A percentile compares a stretch with the other conserved stretches of the same genome.
Evolutionary conservation across 1,284 basidiomycete species (phyloP).

Genomic region (Cryptococcus maquisensis): DNA sequence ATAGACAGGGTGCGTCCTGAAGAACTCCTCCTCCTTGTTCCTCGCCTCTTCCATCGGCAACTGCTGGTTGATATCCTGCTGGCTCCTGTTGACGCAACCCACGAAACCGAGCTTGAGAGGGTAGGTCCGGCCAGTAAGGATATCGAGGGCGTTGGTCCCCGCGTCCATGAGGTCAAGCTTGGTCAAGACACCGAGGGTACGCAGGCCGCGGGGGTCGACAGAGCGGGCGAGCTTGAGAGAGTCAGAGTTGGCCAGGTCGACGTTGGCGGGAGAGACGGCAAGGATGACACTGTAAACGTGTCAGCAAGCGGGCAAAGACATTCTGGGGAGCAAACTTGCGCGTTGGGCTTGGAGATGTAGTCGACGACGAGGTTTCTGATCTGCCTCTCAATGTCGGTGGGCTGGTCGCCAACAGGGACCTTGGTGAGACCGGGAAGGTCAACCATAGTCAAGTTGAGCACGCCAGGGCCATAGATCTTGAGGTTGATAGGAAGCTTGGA

Average conservation of each 20-base stretch:
- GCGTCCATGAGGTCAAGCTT: conserved; percentile 99
- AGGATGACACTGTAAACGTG: conserved; percentile 72
- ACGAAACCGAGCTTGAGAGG: conserved; percentile 97
- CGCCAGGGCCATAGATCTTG: conserved; percentile 91
- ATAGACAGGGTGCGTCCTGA: conserved; percentile 84
- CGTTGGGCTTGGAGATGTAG: conserved; percentile 95
- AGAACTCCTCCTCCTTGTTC: conserved; percentile 86
- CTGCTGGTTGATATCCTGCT: conserved; percentile 92
- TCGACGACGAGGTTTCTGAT: conserved; percentile 90
- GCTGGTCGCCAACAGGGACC: conserved; percentile 67
- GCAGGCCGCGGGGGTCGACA: conserved; percentile 90
- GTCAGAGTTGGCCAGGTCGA: conserved; percentile 97
- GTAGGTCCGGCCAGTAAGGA: conserved; percentile 92
- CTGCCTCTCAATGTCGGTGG: conserved; percentile 90
- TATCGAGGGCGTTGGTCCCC: conserved; percentile 93
- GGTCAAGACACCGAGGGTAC: conserved; percentile 93
- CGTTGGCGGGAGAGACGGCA: conserved; percentile 93
- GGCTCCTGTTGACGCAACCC: conserved; percentile 93
- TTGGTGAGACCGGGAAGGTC: conserved; percentile 96
- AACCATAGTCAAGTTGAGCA: conserved; percentile 90
- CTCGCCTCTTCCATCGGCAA: conserved; percentile 82
- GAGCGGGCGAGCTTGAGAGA: conserved; percentile 91
- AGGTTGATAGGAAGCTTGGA: conserved; percentile 92
- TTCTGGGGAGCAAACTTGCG: conserved; percentile 54
- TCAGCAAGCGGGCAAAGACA: not conserved